Percentiles rank a stretch among this genome's conserved stretches.
Evolutionary conservation across 257 asterid genomes (phyloP).

Genomic region (Pogostemon cablin): DNA sequence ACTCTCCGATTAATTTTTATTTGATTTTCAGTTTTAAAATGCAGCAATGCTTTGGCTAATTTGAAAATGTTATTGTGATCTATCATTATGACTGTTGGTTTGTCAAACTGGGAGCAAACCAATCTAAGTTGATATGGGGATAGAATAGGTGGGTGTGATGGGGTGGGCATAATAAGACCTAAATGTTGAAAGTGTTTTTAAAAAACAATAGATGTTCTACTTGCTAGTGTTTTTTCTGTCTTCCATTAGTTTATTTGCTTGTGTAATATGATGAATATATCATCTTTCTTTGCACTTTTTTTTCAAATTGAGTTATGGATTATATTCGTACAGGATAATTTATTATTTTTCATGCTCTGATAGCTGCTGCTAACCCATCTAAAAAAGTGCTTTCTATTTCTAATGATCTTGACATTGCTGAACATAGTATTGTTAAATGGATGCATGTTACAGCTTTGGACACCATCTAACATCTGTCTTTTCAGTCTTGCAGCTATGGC

Average conservation of each 20-base stretch:
- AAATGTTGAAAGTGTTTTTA: constrained; percentile 1
- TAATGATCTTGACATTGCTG: constrained; percentile 16
- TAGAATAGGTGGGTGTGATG: constrained; percentile 2
- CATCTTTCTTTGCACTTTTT: constrained; percentile 10
- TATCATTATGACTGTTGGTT: constrained; percentile 10
- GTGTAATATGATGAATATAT: constrained; percentile 15
- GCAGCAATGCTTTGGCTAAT: constrained; percentile 4
- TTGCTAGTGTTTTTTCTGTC: constrained; percentile 8
- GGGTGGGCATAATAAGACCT: neutral
- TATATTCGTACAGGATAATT: neutral
- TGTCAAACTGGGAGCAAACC: constrained; percentile 15
- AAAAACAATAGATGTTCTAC: neutral
- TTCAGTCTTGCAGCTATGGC: constrained; percentile 92
- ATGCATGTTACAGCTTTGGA: constrained; percentile 12
- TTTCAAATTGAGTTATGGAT: constrained; percentile 13
- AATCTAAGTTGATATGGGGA: constrained; percentile 7
- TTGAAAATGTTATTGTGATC: neutral
- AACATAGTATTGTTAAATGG: neutral
- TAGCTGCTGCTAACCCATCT: constrained; percentile 10
- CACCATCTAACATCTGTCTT: constrained; percentile 35
- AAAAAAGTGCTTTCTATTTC: constrained; percentile 23
- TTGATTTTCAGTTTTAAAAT: neutral
- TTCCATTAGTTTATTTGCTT: constrained; percentile 19
- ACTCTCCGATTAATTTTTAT: constrained; percentile 12
- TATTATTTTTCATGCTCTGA: constrained; percentile 16